Percentiles rank a stretch among this genome's conserved stretches.
These are phyloP conservation scores for Cornus controversa DNA, from an alignment of 148 eudicot species.

Conservation along the genomic window DNA sequence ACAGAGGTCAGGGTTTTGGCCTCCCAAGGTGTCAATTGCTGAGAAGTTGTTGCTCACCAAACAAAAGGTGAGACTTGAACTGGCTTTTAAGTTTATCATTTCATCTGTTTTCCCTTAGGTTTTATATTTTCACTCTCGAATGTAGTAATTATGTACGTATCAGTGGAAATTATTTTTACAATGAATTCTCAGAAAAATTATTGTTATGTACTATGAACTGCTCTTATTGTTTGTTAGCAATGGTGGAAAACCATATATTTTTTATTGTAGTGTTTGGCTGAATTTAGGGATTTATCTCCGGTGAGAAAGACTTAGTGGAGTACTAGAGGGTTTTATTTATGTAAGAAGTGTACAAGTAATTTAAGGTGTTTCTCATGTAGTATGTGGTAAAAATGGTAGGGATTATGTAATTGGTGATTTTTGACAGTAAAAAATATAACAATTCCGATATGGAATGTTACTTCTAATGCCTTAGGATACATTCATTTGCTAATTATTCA, in stretches of 20 bases:
- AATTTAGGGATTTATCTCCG: slow-evolving; percentile 2
- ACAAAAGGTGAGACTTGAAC: slow-evolving; percentile 51
- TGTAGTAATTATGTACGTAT: not conserved
- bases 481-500: too few species aligned
- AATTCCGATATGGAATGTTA: too few species aligned
- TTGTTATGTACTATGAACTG: not conserved
- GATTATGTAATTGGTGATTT: too few species aligned
- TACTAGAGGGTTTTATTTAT: not conserved
- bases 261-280: not conserved
- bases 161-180: not conserved
- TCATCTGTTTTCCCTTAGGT: not conserved
- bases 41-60: slow-evolving; percentile 54
- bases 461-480: too few species aligned
- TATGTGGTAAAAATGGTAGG: too few species aligned
- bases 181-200: too few species aligned
- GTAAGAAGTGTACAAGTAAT: not conserved
- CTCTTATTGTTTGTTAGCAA: not conserved
- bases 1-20: slow-evolving; percentile 54
- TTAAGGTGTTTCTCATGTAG: not conserved
- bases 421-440: too few species aligned
- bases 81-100: not conserved
- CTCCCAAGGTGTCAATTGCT: slow-evolving; percentile 64
- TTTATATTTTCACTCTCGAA: not conserved
- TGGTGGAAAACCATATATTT: not conserved
- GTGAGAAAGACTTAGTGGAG: not conserved